A percentile compares a stretch with the other conserved stretches of the same genome.
Evolutionary conservation across 495 filamentous ascomycete genomes (phyloP).

Genomic region (Oleoguttula mirabilis): DNA sequence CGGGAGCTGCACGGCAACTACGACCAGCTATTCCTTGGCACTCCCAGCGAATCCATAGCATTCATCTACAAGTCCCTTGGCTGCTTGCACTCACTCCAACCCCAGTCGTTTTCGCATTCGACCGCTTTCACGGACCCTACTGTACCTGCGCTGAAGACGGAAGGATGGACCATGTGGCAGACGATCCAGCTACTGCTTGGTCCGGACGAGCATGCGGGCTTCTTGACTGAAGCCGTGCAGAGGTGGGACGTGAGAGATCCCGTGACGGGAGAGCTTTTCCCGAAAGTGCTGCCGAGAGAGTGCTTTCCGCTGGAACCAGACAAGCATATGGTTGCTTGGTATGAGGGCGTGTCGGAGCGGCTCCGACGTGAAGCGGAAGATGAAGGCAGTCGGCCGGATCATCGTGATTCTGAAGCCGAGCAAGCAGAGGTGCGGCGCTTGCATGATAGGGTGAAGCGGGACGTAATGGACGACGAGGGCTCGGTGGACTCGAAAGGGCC

Average conservation of each 20-base stretch:
- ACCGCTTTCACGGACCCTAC: slow-evolving; percentile 62
- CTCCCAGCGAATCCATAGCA: slow-evolving; percentile 60
- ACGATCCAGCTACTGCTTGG: slow-evolving; percentile 80
- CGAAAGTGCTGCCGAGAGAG: slow-evolving; percentile 58
- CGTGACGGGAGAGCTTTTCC: slow-evolving; percentile 58
- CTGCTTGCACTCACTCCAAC: slow-evolving; percentile 49
- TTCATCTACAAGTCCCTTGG: slow-evolving; percentile 87
- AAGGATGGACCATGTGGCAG: slow-evolving; percentile 88
- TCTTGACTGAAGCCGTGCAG: slow-evolving; percentile 66
- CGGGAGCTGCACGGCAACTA: slow-evolving; percentile 79
- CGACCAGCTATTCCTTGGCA: slow-evolving; percentile 73
- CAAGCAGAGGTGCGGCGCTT: slow-evolving; percentile 17
- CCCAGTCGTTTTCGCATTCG: slow-evolving; percentile 44
- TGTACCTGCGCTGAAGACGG: slow-evolving; percentile 67
- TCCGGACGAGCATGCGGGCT: slow-evolving; percentile 76
- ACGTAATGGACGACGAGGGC: slow-evolving; percentile 25
- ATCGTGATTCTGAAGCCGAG: slow-evolving; percentile 12
- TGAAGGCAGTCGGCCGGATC: slow-evolving; percentile 17
- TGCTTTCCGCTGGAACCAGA: slow-evolving; percentile 69
- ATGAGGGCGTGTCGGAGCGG: slow-evolving; percentile 53
- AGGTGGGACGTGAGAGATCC: slow-evolving; percentile 66
- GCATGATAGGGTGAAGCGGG: slow-evolving; percentile 6
- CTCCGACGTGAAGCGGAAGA: slow-evolving; percentile 32
- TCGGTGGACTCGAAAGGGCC: slow-evolving; percentile 24
- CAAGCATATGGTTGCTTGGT: slow-evolving; percentile 68